These are phyloP conservation scores for Phytophthora litchii DNA, from an alignment of 352 stramenopile species.

Conservation along the genomic window DNA sequence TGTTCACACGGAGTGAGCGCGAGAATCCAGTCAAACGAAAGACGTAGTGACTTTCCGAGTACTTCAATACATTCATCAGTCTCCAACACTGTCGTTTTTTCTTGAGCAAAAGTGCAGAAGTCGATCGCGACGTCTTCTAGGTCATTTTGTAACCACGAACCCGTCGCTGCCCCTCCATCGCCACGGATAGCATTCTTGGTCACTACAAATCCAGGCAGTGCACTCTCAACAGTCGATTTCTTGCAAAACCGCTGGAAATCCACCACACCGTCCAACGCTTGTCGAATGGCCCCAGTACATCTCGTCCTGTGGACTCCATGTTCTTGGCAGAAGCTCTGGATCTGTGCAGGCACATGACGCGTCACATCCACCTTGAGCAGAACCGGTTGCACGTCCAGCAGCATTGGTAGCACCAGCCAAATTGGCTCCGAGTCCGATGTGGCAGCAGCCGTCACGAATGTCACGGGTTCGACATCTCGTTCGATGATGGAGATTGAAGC, in stretches of 20 bases:
- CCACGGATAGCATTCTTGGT: slow-evolving; percentile 42
- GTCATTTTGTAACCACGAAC: slow-evolving; percentile 46
- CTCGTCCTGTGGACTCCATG: slow-evolving; percentile 34
- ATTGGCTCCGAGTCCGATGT: slow-evolving; percentile 7
- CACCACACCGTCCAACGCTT: slow-evolving; percentile 37
- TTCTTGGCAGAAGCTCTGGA: slow-evolving; percentile 46
- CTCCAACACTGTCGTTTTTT: not conserved
- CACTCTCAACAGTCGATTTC: not conserved
- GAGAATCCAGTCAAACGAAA: slow-evolving; percentile 51
- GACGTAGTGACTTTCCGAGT: slow-evolving; percentile 25
- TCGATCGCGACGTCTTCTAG: slow-evolving; percentile 45
- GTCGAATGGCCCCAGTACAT: slow-evolving; percentile 29
- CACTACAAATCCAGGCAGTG: slow-evolving; percentile 43
- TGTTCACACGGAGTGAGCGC: slow-evolving; percentile 31
- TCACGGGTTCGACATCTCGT: slow-evolving; percentile 4
- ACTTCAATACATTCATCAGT: slow-evolving; percentile 19
- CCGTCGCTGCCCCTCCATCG: not conserved
- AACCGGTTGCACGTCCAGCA: slow-evolving; percentile 60
- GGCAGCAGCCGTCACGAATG: slow-evolving; percentile 15
- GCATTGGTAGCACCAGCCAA: slow-evolving; percentile 44
- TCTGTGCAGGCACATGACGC: slow-evolving; percentile 27
- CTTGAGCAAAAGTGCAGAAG: slow-evolving; percentile 43
- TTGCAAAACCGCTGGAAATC: slow-evolving; percentile 38
- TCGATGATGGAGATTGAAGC: slow-evolving; percentile 16
- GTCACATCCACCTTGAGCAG: slow-evolving; percentile 44